These are phyloP conservation scores for Trichoderma sp. DNA, from an alignment of 2,329 filamentous ascomycete species.

Conservation along the genomic window DNA sequence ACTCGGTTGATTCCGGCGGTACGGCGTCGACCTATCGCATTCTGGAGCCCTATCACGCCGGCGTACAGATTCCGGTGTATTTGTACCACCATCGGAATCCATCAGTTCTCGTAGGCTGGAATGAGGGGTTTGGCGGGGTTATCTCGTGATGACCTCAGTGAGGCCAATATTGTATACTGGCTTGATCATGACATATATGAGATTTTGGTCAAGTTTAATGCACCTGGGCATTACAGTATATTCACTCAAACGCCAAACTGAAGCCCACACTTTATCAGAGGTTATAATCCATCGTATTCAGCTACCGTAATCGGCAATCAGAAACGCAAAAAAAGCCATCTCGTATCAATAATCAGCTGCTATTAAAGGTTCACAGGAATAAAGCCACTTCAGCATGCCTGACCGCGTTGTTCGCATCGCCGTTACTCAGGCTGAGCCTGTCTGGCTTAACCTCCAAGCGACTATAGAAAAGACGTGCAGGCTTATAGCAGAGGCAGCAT, in stretches of 20 bases:
- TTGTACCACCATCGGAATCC: neutral
- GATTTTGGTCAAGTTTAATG: neutral
- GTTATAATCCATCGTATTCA: neutral
- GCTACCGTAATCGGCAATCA: neutral
- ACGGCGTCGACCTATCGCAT: neutral
- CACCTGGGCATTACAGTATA: neutral
- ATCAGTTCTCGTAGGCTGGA: neutral
- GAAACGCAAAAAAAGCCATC: neutral
- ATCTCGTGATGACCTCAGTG: neutral
- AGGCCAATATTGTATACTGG: neutral
- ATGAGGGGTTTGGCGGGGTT: neutral
- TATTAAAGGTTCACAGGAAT: neutral
- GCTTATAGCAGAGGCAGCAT: constrained; percentile 1
- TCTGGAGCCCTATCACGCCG: neutral
- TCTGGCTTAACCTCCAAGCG: neutral
- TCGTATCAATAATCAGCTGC: neutral
- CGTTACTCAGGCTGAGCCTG: constrained; percentile 6
- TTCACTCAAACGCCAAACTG: neutral
- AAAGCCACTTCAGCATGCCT: neutral
- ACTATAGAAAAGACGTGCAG: constrained; percentile 5
- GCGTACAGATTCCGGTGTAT: neutral
- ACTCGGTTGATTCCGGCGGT: neutral
- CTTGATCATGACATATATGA: neutral
- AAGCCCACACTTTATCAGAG: neutral
- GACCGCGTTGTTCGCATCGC: neutral